Conservation (phyloP, 2,329 filamentous ascomycete genomes). For the Capronia epimyces region DNA sequence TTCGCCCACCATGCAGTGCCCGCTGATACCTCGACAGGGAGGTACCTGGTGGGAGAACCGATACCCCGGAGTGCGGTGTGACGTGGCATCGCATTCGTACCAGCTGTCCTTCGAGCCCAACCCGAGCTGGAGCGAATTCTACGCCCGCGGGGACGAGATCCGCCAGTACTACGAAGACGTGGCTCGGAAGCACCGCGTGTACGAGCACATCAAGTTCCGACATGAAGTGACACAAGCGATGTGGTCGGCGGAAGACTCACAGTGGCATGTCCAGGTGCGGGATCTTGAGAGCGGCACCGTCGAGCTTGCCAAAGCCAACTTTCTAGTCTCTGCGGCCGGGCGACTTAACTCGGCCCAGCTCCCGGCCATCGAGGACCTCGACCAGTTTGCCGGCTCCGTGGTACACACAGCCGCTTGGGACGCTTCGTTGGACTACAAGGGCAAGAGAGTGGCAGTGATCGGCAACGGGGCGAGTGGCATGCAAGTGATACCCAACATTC, state of each 20-base stretch:
- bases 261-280: neutral
- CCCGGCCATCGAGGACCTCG: constrained; percentile 28
- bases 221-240: neutral
- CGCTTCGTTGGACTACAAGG: constrained; percentile 41
- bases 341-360: neutral
- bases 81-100: constrained; percentile 16
- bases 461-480: constrained; percentile 30
- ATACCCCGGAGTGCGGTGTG: constrained; percentile 13
- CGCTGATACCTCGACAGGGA: too few species aligned
- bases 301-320: neutral
- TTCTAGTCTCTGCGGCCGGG: neutral
- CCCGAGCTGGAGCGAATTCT: constrained; percentile 14
- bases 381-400: constrained; percentile 33
- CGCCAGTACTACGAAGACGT: constrained; percentile 8
- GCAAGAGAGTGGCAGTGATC: constrained; percentile 30
- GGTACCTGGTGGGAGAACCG: too few species aligned
- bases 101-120: constrained; percentile 16
- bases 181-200: constrained; percentile 34
- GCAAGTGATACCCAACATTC: constrained; percentile 36
- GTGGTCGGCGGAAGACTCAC: neutral
- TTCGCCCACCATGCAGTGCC: too few species aligned
- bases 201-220: constrained; percentile 23
- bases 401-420: constrained; percentile 42
- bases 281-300: neutral
- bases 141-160: constrained; percentile 14